Evolutionary conservation across 2,329 filamentous ascomycete species (phyloP), one percentile per base, ranked within the genome.

Genomic region (Clonostachys chloroleuca): DNA sequence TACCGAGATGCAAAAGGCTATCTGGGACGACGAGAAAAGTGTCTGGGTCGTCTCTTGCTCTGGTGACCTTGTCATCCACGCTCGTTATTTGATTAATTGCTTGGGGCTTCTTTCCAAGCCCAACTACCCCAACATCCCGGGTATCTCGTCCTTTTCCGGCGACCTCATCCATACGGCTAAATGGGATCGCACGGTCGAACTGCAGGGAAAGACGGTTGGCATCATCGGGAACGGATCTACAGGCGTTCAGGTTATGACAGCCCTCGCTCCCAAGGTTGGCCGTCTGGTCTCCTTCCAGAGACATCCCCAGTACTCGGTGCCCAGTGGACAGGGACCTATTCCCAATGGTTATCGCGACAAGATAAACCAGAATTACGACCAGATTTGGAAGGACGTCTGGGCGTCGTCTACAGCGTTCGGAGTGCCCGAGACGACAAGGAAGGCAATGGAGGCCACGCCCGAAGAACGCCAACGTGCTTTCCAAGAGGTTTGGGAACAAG

Each of bases 161-260:
- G 54, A 62, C 24, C 51, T 66, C 4, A 62, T 61, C 34, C 70
- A 74, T 49, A 68, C 68, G 5, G 60, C 65, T 8, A 58, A 59
- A 12, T 73, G 68, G 68, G 49, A n/a, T 34, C 18, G 18, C 18
- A 18, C 18, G 18, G 18, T 18, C 18, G 18, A 18, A 18, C 18
- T 18, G 18, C 18, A 18, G 5, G 18, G 18, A 18, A 18, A 18
- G 18, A 18, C 18, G 18, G 18, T 18, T 18, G 18, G 18, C 3
- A 18, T 18, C 18, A 18, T 18, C 18, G 18, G 18, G 18, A 18
- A 18, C 18, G 18, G 18, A 18, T 18, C 18, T 5, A 18, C 18
- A 18, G 18, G 18, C 18, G 18, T 18, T 18, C 18, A 18, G 3
- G 18, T 18, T 18, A 18, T 18, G 18, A 18, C 18, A 18, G 18